Conservation (phyloP, 164 flowering plant genomes). For the Akebia trifoliata region DNA sequence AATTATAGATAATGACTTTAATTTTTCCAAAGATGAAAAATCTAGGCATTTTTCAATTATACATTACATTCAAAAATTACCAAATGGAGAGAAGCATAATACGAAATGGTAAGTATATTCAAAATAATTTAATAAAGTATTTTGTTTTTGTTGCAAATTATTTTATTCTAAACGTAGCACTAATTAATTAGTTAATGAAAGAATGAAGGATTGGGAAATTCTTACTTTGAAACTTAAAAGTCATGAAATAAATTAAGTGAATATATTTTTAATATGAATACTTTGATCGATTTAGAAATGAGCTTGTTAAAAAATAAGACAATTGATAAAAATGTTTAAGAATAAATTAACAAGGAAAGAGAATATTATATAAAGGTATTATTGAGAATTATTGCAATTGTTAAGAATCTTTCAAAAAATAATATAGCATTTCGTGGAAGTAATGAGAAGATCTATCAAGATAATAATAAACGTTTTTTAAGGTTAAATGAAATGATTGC, state of each 20-base stretch:
- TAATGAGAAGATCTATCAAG: not conserved
- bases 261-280: not conserved
- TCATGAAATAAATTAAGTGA: not conserved
- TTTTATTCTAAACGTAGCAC: not conserved
- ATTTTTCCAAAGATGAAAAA: not conserved
- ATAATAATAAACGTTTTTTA: not conserved
- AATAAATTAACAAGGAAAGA: not conserved
- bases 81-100: not conserved
- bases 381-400: not conserved
- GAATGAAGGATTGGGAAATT: too few relatives aligned
- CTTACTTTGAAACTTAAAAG: too few relatives aligned
- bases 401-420: slow-evolving; percentile 1
- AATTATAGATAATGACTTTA: not conserved
- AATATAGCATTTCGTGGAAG: not conserved
- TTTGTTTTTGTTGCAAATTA: not conserved
- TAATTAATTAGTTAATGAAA: too few relatives aligned
- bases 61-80: not conserved
- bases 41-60: not conserved
- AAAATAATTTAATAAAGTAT: not conserved
- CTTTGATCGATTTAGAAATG: not conserved
- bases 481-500: slow-evolving; percentile 5
- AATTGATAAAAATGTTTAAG: not conserved
- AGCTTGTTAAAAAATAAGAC: not conserved
- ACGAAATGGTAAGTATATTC: not conserved
- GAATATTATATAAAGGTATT: not conserved